Conservation (phyloP, 2,329 filamentous ascomycete species). For the Setomelanomma holmii region DNA sequence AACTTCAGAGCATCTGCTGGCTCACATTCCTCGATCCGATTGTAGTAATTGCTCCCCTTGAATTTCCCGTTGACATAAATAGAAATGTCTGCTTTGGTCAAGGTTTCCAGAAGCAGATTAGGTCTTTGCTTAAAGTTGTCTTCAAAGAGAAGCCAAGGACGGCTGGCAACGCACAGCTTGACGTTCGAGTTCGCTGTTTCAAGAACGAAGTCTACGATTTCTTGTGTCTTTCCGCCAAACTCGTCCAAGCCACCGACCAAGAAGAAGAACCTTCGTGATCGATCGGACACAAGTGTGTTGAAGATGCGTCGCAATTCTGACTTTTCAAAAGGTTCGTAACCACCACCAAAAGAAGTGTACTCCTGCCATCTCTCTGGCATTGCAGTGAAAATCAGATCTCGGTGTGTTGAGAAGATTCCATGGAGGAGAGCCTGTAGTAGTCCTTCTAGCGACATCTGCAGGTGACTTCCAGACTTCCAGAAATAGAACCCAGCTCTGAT, state of each 20-base stretch:
- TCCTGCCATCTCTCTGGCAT: slow-evolving; percentile 4
- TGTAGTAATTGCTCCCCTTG: slow-evolving; percentile 2
- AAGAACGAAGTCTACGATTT: neutral
- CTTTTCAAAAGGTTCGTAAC: slow-evolving; percentile 9
- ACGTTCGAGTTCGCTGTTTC: neutral
- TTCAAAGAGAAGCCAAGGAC: slow-evolving; percentile 36
- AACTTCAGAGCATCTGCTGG: slow-evolving; percentile 23
- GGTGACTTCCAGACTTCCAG: slow-evolving; percentile 32
- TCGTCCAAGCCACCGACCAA: slow-evolving; percentile 18
- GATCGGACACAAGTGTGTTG: slow-evolving; percentile 56
- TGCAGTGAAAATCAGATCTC: neutral
- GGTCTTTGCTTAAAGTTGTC: slow-evolving; percentile 27
- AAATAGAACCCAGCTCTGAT: slow-evolving; percentile 34
- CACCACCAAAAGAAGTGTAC: neutral
- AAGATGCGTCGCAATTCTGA: slow-evolving; percentile 2
- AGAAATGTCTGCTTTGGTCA: slow-evolving; percentile 30
- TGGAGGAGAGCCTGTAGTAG: slow-evolving; percentile 2
- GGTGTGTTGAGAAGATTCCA: slow-evolving; percentile 7
- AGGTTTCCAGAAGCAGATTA: slow-evolving; percentile 27
- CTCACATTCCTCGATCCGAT: slow-evolving; percentile 20
- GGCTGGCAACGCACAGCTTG: slow-evolving; percentile 37
- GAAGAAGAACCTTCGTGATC: slow-evolving; percentile 54
- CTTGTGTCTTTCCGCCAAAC: neutral
- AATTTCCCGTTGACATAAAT: slow-evolving; percentile 5
- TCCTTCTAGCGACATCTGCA: slow-evolving; percentile 8